phyloP scores from a whole-genome alignment of 2,329 filamentous ascomycete species.

The Aspergillus brunneoviolaceus region DNA sequence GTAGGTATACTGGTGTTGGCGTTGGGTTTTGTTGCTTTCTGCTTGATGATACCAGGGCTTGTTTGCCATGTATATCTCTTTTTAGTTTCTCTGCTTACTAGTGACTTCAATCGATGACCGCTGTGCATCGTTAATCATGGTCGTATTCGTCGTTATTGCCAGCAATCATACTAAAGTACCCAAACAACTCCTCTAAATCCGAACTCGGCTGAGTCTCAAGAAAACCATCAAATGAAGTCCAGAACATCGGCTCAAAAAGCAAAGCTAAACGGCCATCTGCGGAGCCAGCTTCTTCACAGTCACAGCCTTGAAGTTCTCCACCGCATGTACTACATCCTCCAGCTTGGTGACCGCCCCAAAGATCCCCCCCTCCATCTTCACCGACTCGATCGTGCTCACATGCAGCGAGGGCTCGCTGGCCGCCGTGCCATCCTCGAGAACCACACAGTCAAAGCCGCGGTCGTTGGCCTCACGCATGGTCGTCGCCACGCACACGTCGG shows the following conservation, averaged over 20 bases:
- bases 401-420: slow-evolving; percentile 45
- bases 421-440: slow-evolving; percentile 52
- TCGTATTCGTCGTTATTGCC: slow-evolving; percentile 1
- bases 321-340: slow-evolving; percentile 41
- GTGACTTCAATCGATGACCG: too few species aligned
- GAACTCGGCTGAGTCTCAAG: not conserved
- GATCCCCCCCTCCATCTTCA: slow-evolving; percentile 50
- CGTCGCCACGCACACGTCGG: slow-evolving; percentile 56
- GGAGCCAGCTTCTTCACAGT: slow-evolving; percentile 46
- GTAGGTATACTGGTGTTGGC: not conserved
- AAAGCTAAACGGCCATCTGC: slow-evolving; percentile 34
- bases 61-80: not conserved
- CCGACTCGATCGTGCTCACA: slow-evolving; percentile 42
- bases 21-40: not conserved
- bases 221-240: slow-evolving; percentile 1
- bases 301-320: slow-evolving; percentile 43
- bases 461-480: slow-evolving; percentile 59
- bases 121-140: slow-evolving; percentile 2
- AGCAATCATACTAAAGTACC: not conserved
- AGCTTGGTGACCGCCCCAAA: slow-evolving; percentile 42
- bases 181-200: not conserved
- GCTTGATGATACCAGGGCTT: not conserved
- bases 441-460: slow-evolving; percentile 54
- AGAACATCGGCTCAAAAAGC: not conserved
- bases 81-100: too few species aligned